Base-by-base conservation (phyloP, 768 basidiomycete species). In the Lactarius psammicola region DNA sequence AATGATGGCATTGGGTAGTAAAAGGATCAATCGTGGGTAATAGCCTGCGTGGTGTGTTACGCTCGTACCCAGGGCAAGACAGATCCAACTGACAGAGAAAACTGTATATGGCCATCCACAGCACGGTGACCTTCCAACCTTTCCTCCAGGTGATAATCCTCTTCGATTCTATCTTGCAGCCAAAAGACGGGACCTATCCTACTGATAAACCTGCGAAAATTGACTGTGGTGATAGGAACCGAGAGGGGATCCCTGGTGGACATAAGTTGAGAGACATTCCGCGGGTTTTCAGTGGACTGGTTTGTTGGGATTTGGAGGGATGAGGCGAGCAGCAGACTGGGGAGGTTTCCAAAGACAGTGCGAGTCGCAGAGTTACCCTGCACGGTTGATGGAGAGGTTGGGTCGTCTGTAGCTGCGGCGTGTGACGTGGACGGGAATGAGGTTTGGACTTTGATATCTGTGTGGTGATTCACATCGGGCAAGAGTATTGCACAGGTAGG, bases 131-230 rank as follows among this genome's bases (percentile, higher is more conserved):
- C 71, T 81, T 83, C 88, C 87, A 88, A 0, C 88, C 87, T 54
- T 83, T 82, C 74, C 84, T 87, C 94, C 94, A 95, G 68, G 90
- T 79, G 4, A 95, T 62, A 3, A 94, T 80, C n/a, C 76, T 95
- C 94, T 74, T 96, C 94, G 17, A 92, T 72, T 1, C 94, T 78
- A 73, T 97, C 94, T 76, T 92, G 92, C 23, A 95, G 68, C 94
- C 94, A 96, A 71, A 95, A 96, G 8, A 94, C 77, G 0, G 90
- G 88, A 0, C 92, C 91, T 4, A 86, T 80, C 69, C 82, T 87
- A 7, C 85, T 82, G 4, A 95, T 83, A 65, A 96, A 95, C 28
- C 92, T 79, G 68, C 87, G 83, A 72, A 95, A 95, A 73, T 94
- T 93, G 69, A 81, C 84, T 1, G 90, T 87, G 68, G 87, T 89